A percentile compares a stretch with the other conserved stretches of the same genome.
phyloP scores from a whole-genome alignment of 1,284 basidiomycete genomes.

The Apiotrichum sp. region DNA sequence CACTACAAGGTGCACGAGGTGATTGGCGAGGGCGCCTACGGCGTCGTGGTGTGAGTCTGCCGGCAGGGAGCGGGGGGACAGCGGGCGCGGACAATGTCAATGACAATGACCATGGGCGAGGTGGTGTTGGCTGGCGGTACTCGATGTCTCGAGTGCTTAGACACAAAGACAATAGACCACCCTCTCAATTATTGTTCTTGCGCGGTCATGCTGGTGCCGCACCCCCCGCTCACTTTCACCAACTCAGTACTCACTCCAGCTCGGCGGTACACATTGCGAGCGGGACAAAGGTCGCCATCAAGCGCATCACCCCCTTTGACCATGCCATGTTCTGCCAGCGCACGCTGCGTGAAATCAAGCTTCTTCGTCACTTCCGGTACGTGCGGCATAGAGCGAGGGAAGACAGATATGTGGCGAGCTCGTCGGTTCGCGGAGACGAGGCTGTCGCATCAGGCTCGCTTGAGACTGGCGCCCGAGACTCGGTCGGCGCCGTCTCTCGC shows the following conservation, averaged over 20 bases:
- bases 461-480: not conserved
- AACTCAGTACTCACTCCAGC: constrained; percentile 32
- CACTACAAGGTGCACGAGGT: constrained; percentile 84
- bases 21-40: constrained; percentile 73
- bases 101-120: too few relatives aligned
- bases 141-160: too few relatives aligned
- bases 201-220: too few relatives aligned
- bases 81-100: too few relatives aligned
- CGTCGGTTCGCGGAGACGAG: too few relatives aligned
- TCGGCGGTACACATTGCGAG: constrained; percentile 76
- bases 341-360: constrained; percentile 79
- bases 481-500: not conserved
- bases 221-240: not conserved
- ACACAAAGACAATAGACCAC: too few relatives aligned
- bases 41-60: constrained; percentile 64
- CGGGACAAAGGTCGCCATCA: constrained; percentile 76
- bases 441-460: not conserved
- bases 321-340: constrained; percentile 87
- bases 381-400: constrained; percentile 10
- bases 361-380: constrained; percentile 72
- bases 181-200: too few relatives aligned
- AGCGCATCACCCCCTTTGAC: constrained; percentile 88
- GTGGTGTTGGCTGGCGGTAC: too few relatives aligned
- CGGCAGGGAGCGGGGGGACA: too few relatives aligned
- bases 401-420: not conserved